Base-by-base conservation (phyloP, 306 rosid genomes). In the Cyamopsis tetragonoloba region DNA sequence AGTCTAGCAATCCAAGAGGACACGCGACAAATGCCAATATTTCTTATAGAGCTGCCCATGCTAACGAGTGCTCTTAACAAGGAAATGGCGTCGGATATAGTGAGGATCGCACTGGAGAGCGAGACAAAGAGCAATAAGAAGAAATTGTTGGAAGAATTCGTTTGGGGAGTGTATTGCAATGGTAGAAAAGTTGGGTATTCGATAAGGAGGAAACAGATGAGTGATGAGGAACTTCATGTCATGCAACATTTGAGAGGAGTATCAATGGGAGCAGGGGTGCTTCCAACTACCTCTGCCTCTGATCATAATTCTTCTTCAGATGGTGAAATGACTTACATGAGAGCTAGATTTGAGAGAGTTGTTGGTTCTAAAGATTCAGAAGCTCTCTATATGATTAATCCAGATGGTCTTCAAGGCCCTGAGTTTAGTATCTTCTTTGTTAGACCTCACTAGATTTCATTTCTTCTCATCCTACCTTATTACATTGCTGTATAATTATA, bases 241-340 rank as follows among this genome's bases (percentile, higher is more conserved):
- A 93, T 90, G 96, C 99, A 93, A 43, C 86, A 81, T 22, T 57
- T 93, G 73, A 80, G 95, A 81, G 99, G 99, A 5, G 99, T 93
- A 13, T 93, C 97, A 0, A 93, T 90, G 97, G 99, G 99, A 2
- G 97, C 99, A 6, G 99, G 99, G 26, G 97, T 93, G 44, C 86
- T 90, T 20, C 96, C 96, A 0, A 7, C 65, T 64, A 73, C 88
- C 2, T 56, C 80, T 1, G 84, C n/a, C n/a, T n/a, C n/a, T n/a
- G n/a, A n/a, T n/a, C n/a, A 81, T 18, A 84, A 86, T 27, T 85
- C 85, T 7, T 57, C 47, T 10, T 66, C 68, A 2, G 97, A 93
- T 6, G 97, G 97, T 0, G 97, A 93, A 62, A 58, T 93, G 84
- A 90, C 96, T 0, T 93, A 93, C 18, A 85, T 90, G 76, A 86